Conservation (phyloP, 75 land plant genomes). For the Pseudotsuga menziesii region DNA sequence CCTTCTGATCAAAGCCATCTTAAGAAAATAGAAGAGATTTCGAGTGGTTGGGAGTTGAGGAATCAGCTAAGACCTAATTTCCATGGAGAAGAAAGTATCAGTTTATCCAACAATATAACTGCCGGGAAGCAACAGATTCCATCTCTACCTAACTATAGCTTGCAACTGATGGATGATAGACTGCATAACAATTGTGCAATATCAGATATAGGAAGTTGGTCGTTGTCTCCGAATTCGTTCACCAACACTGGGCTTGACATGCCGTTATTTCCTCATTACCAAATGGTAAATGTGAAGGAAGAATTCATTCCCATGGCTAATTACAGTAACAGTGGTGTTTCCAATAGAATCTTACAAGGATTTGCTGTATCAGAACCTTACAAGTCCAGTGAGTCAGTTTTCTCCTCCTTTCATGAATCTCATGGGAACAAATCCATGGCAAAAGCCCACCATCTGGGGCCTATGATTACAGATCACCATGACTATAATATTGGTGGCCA, state of each 20-base stretch:
- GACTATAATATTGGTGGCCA: not conserved
- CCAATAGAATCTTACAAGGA: not conserved
- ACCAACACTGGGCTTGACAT: constrained; percentile 4
- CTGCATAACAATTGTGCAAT: not conserved
- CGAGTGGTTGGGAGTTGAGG: constrained; percentile 7
- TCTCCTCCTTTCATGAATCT: not conserved
- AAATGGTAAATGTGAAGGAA: not conserved
- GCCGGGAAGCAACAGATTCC: constrained; percentile 1
- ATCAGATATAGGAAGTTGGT: constrained; percentile 10
- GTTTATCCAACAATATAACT: not conserved
- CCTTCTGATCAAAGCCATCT: constrained; percentile 7
- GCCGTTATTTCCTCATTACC: constrained; percentile 4
- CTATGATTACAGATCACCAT: not conserved
- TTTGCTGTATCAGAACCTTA: not conserved
- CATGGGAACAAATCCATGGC: not conserved
- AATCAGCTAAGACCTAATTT: not conserved
- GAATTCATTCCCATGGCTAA: constrained; percentile 4
- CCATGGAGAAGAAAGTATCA: not conserved
- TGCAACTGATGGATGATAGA: constrained; percentile 2
- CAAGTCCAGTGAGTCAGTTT: not conserved
- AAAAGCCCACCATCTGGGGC: constrained; percentile 8
- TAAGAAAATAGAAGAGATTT: constrained; percentile 5
- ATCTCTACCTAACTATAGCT: not conserved
- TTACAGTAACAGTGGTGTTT: not conserved
- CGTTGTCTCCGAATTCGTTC: not conserved